Conservation (phyloP, 2,329 filamentous ascomycete species). For the Fusarium equiseti region DNA sequence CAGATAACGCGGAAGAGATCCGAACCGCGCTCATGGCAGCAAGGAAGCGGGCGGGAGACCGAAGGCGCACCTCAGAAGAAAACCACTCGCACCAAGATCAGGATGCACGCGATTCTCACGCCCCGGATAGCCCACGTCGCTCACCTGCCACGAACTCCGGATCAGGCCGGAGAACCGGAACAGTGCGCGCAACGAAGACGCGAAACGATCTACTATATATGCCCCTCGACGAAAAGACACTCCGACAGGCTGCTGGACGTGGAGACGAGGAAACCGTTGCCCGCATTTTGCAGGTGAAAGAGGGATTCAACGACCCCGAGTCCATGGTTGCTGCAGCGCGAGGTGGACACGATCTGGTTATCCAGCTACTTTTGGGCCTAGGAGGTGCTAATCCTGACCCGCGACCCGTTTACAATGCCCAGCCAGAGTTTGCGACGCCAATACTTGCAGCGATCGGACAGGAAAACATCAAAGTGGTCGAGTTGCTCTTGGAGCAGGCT, state of each 20-base stretch:
- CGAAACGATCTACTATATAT: conserved; percentile 74
- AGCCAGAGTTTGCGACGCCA: conserved; percentile 83
- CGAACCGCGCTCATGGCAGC: conserved; percentile 73
- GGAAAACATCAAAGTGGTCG: conserved; percentile 85
- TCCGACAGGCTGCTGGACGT: conserved; percentile 69
- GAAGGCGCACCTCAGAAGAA: conserved; percentile 69
- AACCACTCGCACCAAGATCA: conserved; percentile 62
- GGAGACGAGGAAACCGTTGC: conserved; percentile 73
- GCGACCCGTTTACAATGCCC: conserved; percentile 68
- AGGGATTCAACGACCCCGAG: conserved; percentile 78
- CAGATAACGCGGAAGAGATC: conserved; percentile 84
- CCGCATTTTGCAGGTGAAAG: conserved; percentile 71
- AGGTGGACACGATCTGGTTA: conserved; percentile 89
- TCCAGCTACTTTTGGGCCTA: conserved; percentile 80
- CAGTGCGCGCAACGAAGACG: conserved; percentile 71
- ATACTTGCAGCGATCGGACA: conserved; percentile 95
- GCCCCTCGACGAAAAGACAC: conserved; percentile 71
- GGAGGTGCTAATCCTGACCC: conserved; percentile 77
- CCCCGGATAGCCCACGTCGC: conserved; percentile 68
- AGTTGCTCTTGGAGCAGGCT: conserved; percentile 80
- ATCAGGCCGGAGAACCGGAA: conserved; percentile 64
- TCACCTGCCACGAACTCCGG: conserved; percentile 62
- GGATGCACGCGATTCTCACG: conserved; percentile 65
- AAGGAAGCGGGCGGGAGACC: conserved; percentile 66
- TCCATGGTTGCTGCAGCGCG: conserved; percentile 91